Evolutionary conservation across 495 filamentous ascomycete genomes (phyloP), one percentile per base, ranked within the genome.

Genomic region (Trichocladium antarcticum): DNA sequence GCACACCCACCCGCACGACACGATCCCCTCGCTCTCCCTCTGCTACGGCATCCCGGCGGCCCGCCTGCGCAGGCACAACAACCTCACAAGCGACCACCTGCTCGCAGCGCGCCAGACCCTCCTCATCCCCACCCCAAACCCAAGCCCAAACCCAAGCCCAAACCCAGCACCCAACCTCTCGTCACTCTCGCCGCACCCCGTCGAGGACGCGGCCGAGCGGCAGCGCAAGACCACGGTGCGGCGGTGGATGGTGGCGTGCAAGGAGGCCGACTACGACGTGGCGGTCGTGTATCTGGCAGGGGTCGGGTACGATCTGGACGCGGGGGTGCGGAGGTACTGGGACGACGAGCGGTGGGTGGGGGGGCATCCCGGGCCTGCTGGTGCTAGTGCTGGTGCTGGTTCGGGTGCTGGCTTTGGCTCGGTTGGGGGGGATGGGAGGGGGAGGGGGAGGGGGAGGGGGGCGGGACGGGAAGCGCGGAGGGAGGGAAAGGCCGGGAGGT

Each of bases 301-400:
- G 57, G 69, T 72, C 14, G 72, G 75, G 14, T 87, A 83, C 63
- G 72, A 87, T 38, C 66, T 87, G 15, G 74, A 76, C 14, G 55
- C 57, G 12, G 85, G 85, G 1, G 72, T 80, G 0, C 67, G 74
- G 27, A 68, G 72, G 5, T 88, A 74, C 58, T 68, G 72, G 50
- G 80, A 70, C 0, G 85, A 89, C 54, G 83, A 84, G 58, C 64
- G 61, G 37, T 89, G 85, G 85, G 84, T 85, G 59, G 73, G 68
- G 47, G 75, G 76, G 29, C 74, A 89, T 57, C 83, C 84, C 40
- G 66, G 63, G 10, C 54, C 15, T 15, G 66, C 59, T 8, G 57
- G 24, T 21, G n/a, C 24, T 49, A 57, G 57, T 31, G 60, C 53
- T 38, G 61, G 57, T 14, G 15, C 22, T 3, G 16, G 15, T 20